Evolutionary conservation across 2,329 filamentous ascomycete species (phyloP).

Genomic region (Ceratocystiopsis minuta): DNA sequence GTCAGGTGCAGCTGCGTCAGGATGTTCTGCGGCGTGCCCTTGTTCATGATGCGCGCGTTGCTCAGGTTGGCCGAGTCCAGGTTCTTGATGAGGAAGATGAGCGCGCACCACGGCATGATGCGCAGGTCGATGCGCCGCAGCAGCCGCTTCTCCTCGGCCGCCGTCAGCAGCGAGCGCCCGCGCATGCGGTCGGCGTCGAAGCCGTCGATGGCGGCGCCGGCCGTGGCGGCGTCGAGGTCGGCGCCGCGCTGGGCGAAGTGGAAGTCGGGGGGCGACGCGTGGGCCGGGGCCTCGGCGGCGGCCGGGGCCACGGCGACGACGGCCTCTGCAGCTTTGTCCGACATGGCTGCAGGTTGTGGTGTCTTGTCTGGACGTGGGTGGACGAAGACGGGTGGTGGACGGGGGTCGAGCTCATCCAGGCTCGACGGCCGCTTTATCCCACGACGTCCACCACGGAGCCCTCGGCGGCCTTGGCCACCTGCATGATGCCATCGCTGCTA

Average conservation of each 20-base stretch:
- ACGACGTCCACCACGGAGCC: too few relatives aligned
- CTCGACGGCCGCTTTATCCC: too few relatives aligned
- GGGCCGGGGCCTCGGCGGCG: too few relatives aligned
- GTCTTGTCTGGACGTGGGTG: too few relatives aligned
- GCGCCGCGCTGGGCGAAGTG: slow-evolving; percentile 10
- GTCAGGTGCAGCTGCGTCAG: slow-evolving; percentile 22
- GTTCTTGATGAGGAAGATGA: slow-evolving; percentile 24
- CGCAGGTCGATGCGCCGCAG: slow-evolving; percentile 24
- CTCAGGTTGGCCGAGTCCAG: slow-evolving; percentile 22
- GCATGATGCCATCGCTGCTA: slow-evolving; percentile 4
- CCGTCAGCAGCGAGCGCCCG: slow-evolving; percentile 10
- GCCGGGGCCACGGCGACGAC: too few relatives aligned
- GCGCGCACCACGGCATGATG: slow-evolving; percentile 22
- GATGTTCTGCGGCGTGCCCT: slow-evolving; percentile 21
- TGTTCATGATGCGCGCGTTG: slow-evolving; percentile 26
- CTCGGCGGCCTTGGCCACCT: too few relatives aligned
- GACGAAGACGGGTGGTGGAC: too few relatives aligned
- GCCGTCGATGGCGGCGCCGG: slow-evolving; percentile 6
- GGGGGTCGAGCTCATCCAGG: neutral
- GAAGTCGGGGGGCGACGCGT: neutral
- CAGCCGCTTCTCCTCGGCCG: slow-evolving; percentile 25
- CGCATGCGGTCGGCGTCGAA: slow-evolving; percentile 21
- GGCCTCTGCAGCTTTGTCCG: too few relatives aligned
- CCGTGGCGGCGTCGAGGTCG: slow-evolving; percentile 9
- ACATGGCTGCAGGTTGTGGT: too few relatives aligned